These are phyloP conservation scores for Setomelanomma holmii DNA, from an alignment of 2,329 filamentous ascomycete genomes.

Conservation along the genomic window DNA sequence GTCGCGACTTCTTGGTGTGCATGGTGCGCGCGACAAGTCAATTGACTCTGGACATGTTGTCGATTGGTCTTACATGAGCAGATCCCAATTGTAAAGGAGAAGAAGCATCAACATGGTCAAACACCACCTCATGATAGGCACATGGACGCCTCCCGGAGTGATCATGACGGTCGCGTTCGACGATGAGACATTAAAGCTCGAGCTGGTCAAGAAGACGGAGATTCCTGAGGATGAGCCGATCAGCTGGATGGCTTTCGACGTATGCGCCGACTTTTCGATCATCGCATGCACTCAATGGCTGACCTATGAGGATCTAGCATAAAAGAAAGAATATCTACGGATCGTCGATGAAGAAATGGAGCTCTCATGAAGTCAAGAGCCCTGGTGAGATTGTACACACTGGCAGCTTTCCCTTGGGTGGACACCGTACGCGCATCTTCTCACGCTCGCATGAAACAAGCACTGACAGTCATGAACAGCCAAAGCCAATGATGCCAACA, in stretches of 20 bases:
- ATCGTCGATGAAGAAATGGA: conserved; percentile 93
- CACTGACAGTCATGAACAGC: conserved; percentile 55
- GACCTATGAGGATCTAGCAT: conserved; percentile 61
- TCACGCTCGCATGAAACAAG: too few relatives aligned
- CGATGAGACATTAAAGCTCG: conserved; percentile 76
- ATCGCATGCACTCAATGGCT: conserved; percentile 14
- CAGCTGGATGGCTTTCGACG: conserved; percentile 92
- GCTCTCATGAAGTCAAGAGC: conserved; percentile 77
- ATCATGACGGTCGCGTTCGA: conserved; percentile 91
- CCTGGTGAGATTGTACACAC: conserved; percentile 77
- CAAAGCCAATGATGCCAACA: conserved; percentile 70
- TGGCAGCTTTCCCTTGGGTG: conserved; percentile 75
- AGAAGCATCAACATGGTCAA: conserved; percentile 63
- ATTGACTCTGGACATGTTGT: background rate
- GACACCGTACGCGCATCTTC: conserved; percentile 57
- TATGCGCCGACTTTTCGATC: conserved; percentile 54
- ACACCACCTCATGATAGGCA: conserved; percentile 91
- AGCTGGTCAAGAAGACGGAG: conserved; percentile 78
- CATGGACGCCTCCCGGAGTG: conserved; percentile 87
- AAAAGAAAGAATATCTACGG: conserved; percentile 85
- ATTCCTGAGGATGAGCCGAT: conserved; percentile 87
- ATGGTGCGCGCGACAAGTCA: conserved; percentile 4
- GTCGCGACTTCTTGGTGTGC: conserved; percentile 4
- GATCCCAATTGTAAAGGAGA: background rate
- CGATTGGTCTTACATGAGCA: background rate